Evolutionary conservation across 805 yeast genomes (phyloP).

Genomic region (Hanseniaspora meyeri): DNA sequence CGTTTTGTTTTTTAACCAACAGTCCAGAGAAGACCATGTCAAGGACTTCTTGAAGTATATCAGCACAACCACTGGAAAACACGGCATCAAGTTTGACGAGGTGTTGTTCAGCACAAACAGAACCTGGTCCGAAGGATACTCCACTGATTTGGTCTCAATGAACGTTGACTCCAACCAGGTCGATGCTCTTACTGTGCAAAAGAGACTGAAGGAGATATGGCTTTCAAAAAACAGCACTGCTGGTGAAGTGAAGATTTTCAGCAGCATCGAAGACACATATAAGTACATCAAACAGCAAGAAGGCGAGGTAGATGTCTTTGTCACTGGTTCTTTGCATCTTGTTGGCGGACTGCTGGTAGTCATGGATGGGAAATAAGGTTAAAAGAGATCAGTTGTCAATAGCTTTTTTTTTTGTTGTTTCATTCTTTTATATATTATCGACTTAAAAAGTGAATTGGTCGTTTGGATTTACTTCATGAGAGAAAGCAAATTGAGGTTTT

Average conservation of each 20-base stretch:
- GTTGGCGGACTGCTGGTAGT: slow-evolving; percentile 91
- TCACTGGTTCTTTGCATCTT: slow-evolving; percentile 79
- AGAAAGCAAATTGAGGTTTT: slow-evolving; percentile 69
- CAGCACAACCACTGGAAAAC: slow-evolving; percentile 23
- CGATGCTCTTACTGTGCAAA: slow-evolving; percentile 71
- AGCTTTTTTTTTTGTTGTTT: not conserved
- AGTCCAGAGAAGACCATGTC: slow-evolving; percentile 72
- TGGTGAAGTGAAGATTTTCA: slow-evolving; percentile 41
- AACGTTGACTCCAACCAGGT: slow-evolving; percentile 71
- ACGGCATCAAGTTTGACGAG: slow-evolving; percentile 47
- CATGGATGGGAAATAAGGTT: slow-evolving; percentile 36
- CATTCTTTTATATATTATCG: not conserved
- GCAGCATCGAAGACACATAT: slow-evolving; percentile 65
- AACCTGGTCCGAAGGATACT: slow-evolving; percentile 82
- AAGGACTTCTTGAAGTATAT: slow-evolving; percentile 41
- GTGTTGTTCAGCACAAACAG: slow-evolving; percentile 82
- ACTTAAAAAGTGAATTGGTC: slow-evolving; percentile 36
- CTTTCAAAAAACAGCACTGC: slow-evolving; percentile 33
- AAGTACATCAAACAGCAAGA: slow-evolving; percentile 26
- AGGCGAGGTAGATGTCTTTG: slow-evolving; percentile 47
- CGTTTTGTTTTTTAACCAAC: slow-evolving; percentile 82
- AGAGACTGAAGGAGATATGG: slow-evolving; percentile 63
- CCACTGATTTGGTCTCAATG: slow-evolving; percentile 71
- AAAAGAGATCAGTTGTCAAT: not conserved
- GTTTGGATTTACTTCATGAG: slow-evolving; percentile 67